Percentiles rank a stretch among this genome's conserved stretches.
phyloP scores from a whole-genome alignment of 2,329 filamentous ascomycete genomes.

The Aspergillus pseudoterreus region DNA sequence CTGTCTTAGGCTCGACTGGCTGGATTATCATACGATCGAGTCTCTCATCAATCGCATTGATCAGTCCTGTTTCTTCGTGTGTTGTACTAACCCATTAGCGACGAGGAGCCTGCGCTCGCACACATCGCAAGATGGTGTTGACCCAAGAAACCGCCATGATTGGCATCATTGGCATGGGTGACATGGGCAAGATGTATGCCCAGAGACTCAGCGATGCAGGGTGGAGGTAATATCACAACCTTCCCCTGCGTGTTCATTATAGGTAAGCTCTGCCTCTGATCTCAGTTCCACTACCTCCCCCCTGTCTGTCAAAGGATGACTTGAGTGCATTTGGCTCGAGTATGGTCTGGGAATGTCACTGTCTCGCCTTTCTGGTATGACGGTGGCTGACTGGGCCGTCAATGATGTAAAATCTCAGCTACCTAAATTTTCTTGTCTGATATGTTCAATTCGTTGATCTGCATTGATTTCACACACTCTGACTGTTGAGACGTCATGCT shows the following conservation, averaged over 20 bases:
- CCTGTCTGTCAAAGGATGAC: constrained; percentile 72
- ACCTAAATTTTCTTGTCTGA: constrained; percentile 95
- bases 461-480: constrained; percentile 3
- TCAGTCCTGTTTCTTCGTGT: neutral
- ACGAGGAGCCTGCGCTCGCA: neutral
- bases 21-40: neutral
- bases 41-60: neutral
- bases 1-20: neutral
- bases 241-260: constrained; percentile 26
- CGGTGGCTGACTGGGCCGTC: constrained; percentile 62
- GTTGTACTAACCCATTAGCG: neutral
- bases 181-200: constrained; percentile 99
- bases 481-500: neutral
- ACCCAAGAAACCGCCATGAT: constrained; percentile 68
- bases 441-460: neutral
- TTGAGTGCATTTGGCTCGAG: constrained; percentile 99
- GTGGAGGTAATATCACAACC: constrained; percentile 64
- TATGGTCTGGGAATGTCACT: constrained; percentile 63
- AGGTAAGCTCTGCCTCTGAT: constrained; percentile 15
- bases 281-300: constrained; percentile 5
- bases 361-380: constrained; percentile 73
- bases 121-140: constrained; percentile 26
- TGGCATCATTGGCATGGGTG: constrained; percentile 97
- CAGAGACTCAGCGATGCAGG: constrained; percentile 81
- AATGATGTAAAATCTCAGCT: constrained; percentile 99